phyloP scores from a whole-genome alignment of 1,284 basidiomycete genomes.

The Albatrellus sp. region DNA sequence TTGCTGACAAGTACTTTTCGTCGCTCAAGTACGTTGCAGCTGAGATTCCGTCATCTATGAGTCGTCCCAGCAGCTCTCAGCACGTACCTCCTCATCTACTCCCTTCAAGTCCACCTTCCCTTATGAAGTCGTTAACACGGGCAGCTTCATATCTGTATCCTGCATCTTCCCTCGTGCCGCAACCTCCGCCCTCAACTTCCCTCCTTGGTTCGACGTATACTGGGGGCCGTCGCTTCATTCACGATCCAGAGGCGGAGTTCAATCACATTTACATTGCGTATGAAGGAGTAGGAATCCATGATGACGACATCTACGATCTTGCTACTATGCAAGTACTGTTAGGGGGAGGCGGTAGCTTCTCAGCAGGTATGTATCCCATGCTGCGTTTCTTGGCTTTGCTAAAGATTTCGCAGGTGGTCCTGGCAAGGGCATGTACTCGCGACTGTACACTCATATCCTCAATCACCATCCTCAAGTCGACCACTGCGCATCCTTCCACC shows the following conservation, averaged over 20 bases:
- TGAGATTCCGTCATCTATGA: slow-evolving; percentile 18
- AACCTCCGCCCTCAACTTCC: slow-evolving; percentile 11
- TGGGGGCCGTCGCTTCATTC: slow-evolving; percentile 73
- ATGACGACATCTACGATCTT: slow-evolving; percentile 89
- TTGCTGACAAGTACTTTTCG: slow-evolving; percentile 79
- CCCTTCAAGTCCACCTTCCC: slow-evolving; percentile 36
- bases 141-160: slow-evolving; percentile 61
- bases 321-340: slow-evolving; percentile 94
- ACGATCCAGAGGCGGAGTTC: slow-evolving; percentile 64
- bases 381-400: slow-evolving; percentile 6
- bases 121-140: slow-evolving; percentile 60
- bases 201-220: slow-evolving; percentile 50
- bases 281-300: slow-evolving; percentile 87
- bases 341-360: slow-evolving; percentile 93
- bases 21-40: slow-evolving; percentile 36
- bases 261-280: slow-evolving; percentile 91
- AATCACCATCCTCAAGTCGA: slow-evolving; percentile 93
- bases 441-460: slow-evolving; percentile 94
- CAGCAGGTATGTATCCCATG: slow-evolving; percentile 49
- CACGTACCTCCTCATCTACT: slow-evolving; percentile 36
- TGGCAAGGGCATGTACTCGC: slow-evolving; percentile 98
- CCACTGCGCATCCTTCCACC: slow-evolving; percentile 96
- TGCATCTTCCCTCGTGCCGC: slow-evolving; percentile 16
- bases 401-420: slow-evolving; percentile 57
- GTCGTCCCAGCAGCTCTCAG: slow-evolving; percentile 6